These are phyloP conservation scores for Chlorencoelia australis DNA, from an alignment of 2,329 filamentous ascomycete genomes.

Conservation along the genomic window DNA sequence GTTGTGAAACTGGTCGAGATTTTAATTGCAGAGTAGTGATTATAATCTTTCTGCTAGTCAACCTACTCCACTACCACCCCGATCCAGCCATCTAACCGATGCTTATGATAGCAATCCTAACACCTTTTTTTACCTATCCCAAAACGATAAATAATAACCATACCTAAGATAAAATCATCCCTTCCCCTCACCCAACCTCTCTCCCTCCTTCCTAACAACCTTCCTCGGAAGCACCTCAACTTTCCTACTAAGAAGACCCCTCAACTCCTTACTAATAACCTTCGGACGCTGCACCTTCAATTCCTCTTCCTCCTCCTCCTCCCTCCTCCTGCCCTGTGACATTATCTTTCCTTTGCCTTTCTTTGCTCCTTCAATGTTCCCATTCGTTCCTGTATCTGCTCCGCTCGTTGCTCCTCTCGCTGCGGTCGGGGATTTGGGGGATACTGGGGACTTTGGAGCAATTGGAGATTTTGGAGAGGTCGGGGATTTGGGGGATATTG, in stretches of 20 bases:
- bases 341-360: slow-evolving; percentile 8
- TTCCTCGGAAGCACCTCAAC: slow-evolving; percentile 31
- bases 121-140: too few relatives aligned
- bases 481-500: not conserved
- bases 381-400: slow-evolving; percentile 13
- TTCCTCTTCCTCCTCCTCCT: slow-evolving; percentile 18
- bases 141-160: too few relatives aligned
- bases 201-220: slow-evolving; percentile 26
- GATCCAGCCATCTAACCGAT: too few relatives aligned
- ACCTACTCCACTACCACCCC: too few relatives aligned
- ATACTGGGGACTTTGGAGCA: too few relatives aligned
- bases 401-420: slow-evolving; percentile 2
- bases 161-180: too few relatives aligned
- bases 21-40: too few relatives aligned
- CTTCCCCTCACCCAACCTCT: slow-evolving; percentile 14
- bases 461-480: too few relatives aligned
- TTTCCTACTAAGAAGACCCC: slow-evolving; percentile 50
- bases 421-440: not conserved
- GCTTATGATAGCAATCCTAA: too few relatives aligned
- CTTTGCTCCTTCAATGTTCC: slow-evolving; percentile 16
- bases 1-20: too few relatives aligned
- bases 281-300: slow-evolving; percentile 28
- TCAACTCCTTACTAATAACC: slow-evolving; percentile 53
- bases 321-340: too few relatives aligned
- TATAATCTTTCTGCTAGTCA: too few relatives aligned